phyloP scores from a whole-genome alignment of 2,329 filamentous ascomycete genomes.

The Colletotrichum orbiculare region DNA sequence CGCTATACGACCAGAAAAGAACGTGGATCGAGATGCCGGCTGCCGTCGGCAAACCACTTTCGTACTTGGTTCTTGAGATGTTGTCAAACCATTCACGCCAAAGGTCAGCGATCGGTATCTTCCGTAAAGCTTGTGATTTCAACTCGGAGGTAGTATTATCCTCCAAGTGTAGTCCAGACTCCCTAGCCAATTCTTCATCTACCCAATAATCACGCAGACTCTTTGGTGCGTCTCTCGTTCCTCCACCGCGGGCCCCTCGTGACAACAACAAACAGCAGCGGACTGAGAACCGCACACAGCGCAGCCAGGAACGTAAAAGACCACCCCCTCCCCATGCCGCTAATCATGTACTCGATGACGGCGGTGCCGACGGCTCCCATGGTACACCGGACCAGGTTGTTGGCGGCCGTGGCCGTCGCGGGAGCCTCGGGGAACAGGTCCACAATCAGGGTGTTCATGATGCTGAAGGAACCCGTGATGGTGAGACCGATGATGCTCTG shows the following conservation, averaged over 20 bases:
- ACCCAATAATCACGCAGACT: slow-evolving; percentile 19
- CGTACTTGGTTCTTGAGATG: no score
- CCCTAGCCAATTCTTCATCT: no score
- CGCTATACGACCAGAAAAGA: no score
- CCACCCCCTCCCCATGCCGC: slow-evolving; percentile 69
- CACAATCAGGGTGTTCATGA: slow-evolving; percentile 72
- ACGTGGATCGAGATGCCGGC: no score
- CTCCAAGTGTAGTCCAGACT: no score
- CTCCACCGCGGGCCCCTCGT: slow-evolving; percentile 62
- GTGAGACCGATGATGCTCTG: slow-evolving; percentile 67
- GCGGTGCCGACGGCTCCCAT: slow-evolving; percentile 69
- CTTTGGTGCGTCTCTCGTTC: slow-evolving; percentile 56
- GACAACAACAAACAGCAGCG: slow-evolving; percentile 60
- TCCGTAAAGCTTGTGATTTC: no score
- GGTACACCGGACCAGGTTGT: slow-evolving; percentile 72
- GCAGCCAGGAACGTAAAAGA: slow-evolving; percentile 69
- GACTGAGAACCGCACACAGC: slow-evolving; percentile 59
- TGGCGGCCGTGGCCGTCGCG: slow-evolving; percentile 71
- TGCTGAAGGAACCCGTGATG: slow-evolving; percentile 71
- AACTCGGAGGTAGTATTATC: no score
- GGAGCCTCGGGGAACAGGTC: slow-evolving; percentile 71
- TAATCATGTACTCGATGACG: slow-evolving; percentile 68
- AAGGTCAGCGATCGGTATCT: no score
- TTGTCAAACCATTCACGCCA: no score
- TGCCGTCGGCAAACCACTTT: no score